phyloP scores from a whole-genome alignment of 257 asterid species.

The Penstemon davidsonii region DNA sequence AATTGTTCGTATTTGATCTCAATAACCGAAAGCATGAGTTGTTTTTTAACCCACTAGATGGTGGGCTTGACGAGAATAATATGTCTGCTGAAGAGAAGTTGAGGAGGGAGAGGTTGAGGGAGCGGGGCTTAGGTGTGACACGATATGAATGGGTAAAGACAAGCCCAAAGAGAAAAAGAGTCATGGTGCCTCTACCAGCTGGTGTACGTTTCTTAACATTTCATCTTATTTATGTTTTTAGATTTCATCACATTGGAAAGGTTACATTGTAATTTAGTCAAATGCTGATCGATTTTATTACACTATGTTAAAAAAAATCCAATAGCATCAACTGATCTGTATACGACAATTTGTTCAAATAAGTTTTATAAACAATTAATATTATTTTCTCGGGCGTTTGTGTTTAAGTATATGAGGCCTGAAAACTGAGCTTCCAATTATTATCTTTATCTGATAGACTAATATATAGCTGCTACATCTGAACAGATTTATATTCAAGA shows the following conservation, averaged over 20 bases:
- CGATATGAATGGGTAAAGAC: conserved; percentile 93
- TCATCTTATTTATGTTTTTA: conserved; percentile 17
- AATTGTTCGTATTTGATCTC: conserved; percentile 66
- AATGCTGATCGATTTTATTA: neutral
- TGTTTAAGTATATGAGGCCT: conserved; percentile 11
- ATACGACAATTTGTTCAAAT: neutral
- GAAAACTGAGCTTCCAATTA: conserved; percentile 17
- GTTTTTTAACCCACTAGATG: conserved; percentile 78
- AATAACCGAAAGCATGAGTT: conserved; percentile 62
- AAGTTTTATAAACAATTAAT: conserved; percentile 12
- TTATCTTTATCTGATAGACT: conserved; percentile 17
- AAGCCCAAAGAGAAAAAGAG: conserved; percentile 55
- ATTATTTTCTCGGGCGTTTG: neutral
- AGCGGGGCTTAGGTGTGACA: conserved; percentile 93
- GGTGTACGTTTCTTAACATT: conserved; percentile 62
- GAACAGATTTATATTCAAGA: conserved; percentile 80
- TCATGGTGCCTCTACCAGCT: conserved; percentile 81
- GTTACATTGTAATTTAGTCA: neutral
- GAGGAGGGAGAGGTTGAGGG: conserved; percentile 91
- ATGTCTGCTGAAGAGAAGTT: conserved; percentile 85
- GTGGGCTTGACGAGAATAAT: conserved; percentile 92
- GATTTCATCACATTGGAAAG: conserved; percentile 2
- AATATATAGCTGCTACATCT: conserved; percentile 27
- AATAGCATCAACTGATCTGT: neutral
- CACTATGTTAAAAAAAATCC: neutral